Percentiles rank a stretch among this genome's conserved stretches.
phyloP scores from a whole-genome alignment of 306 rosid genomes.

The Lithocarpus polystachyus region DNA sequence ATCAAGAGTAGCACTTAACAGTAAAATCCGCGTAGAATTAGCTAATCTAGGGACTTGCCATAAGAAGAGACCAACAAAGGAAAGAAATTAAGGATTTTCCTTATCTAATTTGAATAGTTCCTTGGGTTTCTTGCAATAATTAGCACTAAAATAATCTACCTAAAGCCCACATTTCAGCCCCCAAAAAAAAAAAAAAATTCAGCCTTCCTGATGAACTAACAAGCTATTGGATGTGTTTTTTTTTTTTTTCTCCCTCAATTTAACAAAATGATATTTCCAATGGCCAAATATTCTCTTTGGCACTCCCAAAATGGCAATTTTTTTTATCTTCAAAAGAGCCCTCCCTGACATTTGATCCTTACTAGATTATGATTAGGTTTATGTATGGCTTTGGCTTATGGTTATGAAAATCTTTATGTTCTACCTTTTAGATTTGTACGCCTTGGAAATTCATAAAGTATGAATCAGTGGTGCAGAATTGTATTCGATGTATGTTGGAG shows the following conservation, averaged over 20 bases:
- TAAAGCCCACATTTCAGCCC: no score
- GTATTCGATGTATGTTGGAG: slow-evolving; percentile 93
- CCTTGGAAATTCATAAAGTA: slow-evolving; percentile 27
- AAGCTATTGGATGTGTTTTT: not conserved
- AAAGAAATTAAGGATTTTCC: not conserved
- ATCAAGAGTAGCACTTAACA: no score
- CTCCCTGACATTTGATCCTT: not conserved
- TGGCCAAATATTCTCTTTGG: no score
- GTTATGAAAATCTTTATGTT: not conserved
- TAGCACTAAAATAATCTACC: no score
- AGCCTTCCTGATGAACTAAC: not conserved
- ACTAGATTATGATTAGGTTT: not conserved
- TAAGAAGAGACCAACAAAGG: not conserved
- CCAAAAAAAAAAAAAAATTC: no score
- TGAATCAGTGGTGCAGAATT: slow-evolving; percentile 85
- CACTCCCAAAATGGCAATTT: no score
- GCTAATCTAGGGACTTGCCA: not conserved
- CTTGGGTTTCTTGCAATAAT: no score
- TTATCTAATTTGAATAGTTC: not conserved
- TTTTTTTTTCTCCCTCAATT: no score
- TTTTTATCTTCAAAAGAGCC: not conserved
- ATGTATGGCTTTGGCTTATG: slow-evolving; percentile 46
- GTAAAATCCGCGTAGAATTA: not conserved
- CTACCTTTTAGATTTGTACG: not conserved
- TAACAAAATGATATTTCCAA: no score